A percentile compares a stretch with the other conserved stretches of the same genome.
Conservation (phyloP, 768 basidiomycete species). For the Pleurotus eryngii region DNA sequence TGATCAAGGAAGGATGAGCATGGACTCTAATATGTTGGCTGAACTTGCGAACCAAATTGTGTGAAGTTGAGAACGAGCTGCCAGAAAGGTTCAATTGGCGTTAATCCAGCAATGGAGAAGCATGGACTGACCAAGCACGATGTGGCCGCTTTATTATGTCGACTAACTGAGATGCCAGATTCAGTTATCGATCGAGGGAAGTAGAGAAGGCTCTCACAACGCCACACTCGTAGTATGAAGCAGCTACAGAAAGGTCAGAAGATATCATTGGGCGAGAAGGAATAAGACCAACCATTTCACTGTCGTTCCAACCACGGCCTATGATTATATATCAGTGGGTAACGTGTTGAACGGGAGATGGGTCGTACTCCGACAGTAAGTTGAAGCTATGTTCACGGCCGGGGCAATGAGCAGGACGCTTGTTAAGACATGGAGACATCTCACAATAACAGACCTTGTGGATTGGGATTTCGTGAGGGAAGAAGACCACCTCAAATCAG, state of each 20-base stretch:
- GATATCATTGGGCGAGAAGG: not conserved
- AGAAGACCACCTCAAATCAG: too few relatives aligned
- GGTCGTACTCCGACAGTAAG: constrained; percentile 32
- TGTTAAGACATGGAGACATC: constrained; percentile 14
- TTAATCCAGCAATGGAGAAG: too few relatives aligned
- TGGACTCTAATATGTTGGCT: constrained; percentile 2
- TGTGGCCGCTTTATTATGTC: too few relatives aligned
- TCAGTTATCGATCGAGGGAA: too few relatives aligned
- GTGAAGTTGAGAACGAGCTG: not conserved
- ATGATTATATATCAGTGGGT: constrained; percentile 4
- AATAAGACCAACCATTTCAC: constrained; percentile 47
- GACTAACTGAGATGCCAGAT: too few relatives aligned
- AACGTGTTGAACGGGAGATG: not conserved
- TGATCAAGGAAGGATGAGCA: not conserved
- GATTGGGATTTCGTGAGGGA: not conserved
- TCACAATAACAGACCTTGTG: constrained; percentile 34
- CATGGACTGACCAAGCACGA: too few relatives aligned
- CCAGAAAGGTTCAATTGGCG: too few relatives aligned
- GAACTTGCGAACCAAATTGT: not conserved
- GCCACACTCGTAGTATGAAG: constrained; percentile 60
- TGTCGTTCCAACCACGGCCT: constrained; percentile 46
- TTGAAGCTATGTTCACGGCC: constrained; percentile 18
- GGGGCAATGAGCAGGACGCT: constrained; percentile 4
- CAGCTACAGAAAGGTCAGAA: constrained; percentile 28
- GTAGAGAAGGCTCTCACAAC: constrained; percentile 36